Base-by-base conservation (phyloP, 768 basidiomycete genomes). In the Rhodotorula kratochvilovae region DNA sequence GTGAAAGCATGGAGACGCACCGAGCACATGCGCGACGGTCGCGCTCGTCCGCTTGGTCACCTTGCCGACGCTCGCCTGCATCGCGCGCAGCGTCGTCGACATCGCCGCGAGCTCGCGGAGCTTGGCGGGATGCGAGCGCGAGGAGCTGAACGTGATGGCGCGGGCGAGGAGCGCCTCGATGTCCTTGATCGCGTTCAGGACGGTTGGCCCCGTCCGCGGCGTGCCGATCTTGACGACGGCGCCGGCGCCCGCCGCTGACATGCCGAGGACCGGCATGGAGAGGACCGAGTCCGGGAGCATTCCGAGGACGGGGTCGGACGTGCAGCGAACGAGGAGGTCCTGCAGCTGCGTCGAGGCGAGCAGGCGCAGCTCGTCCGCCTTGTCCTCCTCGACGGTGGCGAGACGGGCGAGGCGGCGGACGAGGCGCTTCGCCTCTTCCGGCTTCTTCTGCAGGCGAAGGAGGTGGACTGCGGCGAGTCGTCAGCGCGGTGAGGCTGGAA, bases 301-400 rank as follows among this genome's bases (percentile, higher is more conserved):
- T 77, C 89, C 92, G 68, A 96, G 83, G 79, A 93, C 90, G 83
- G 96, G 90, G 78, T 97, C 93, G 0, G 86, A 84, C 43, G 86
- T 86, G 82, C 95, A 91, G 13, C 87, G 87, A 48, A 85, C 84
- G 74, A 93, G 88, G 1, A 89, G 89, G 36, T 88, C 85, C 63
- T 90, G 87, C 39, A 97, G 81, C 1, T 87, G 87, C n/a, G 95
- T 81, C 73, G 86, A 88, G 1, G 89, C 93, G 77, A 90, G 84
- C 0, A 96, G 81, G 6, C 85, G 84, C 74, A 86, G 85, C 77
- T 91, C 87, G 77, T 91, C 89, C 17, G 88, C 87, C 90, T 93
- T 67, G 82, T 82, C 15, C 86, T 87, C 42, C 83, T 82, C 10
- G 87, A 87, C 29, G 89, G 80, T 0, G 83, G 81, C 67, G 84